phyloP scores from a whole-genome alignment of 306 rosid species.

The Datisca glomerata region DNA sequence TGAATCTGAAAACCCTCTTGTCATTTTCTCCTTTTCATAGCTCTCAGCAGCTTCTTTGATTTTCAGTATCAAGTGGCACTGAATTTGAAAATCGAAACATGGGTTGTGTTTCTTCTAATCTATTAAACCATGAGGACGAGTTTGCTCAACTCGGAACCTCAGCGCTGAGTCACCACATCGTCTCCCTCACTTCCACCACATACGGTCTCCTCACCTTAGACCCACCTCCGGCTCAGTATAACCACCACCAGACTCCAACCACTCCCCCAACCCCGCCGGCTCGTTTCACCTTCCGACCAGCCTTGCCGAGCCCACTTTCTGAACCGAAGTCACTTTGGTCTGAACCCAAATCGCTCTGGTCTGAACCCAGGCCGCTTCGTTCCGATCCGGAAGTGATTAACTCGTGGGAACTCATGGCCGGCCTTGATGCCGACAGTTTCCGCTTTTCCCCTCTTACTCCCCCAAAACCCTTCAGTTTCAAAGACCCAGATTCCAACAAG shows the following conservation, averaged over 20 bases:
- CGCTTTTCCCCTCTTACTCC: constrained; percentile 41
- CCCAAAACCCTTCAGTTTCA: constrained; percentile 12
- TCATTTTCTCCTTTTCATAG: not conserved
- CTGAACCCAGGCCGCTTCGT: constrained; percentile 19
- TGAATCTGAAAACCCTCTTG: not conserved
- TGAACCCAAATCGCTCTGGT: constrained; percentile 29
- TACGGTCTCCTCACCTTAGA: constrained; percentile 86
- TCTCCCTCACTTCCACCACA: constrained; percentile 88
- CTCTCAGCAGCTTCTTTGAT: not conserved
- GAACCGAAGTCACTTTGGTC: constrained; percentile 30
- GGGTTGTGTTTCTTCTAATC: constrained; percentile 86
- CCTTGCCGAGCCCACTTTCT: constrained; percentile 21
- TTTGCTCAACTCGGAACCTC: constrained; percentile 59
- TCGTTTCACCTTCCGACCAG: constrained; percentile 33
- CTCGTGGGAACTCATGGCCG: constrained; percentile 97
- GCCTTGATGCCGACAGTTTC: constrained; percentile 76
- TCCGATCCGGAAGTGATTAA: constrained; percentile 57
- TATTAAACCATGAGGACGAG: constrained; percentile 60
- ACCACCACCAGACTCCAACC: constrained; percentile 8
- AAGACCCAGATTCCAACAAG: constrained; percentile 16
- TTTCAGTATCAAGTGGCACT: not conserved
- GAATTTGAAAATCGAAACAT: constrained; percentile 9
- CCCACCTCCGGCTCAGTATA: constrained; percentile 35
- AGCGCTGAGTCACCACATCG: constrained; percentile 77
- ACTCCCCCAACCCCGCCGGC: constrained; percentile 29